A percentile compares a stretch with the other conserved stretches of the same genome.
phyloP scores from a whole-genome alignment of 177 flowering plant species.

The Vitis hybrid region DNA sequence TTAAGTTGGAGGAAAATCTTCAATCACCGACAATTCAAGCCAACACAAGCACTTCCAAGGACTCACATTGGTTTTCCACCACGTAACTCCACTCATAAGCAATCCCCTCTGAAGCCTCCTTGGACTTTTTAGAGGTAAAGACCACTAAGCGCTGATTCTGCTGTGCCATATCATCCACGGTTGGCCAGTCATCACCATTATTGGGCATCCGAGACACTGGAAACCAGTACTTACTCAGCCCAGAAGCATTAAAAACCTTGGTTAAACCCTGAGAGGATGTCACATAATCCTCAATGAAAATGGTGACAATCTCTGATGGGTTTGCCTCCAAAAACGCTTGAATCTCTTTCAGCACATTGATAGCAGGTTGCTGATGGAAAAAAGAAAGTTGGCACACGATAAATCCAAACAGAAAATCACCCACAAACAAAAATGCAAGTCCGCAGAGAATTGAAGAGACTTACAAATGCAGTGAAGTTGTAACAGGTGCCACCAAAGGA shows the following conservation, averaged over 20 bases:
- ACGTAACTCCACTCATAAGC: slow-evolving; percentile 69
- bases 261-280: slow-evolving; percentile 49
- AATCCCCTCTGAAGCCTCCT: slow-evolving; percentile 65
- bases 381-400: background rate
- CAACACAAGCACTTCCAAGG: background rate
- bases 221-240: slow-evolving; percentile 55
- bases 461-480: slow-evolving; percentile 74
- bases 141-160: slow-evolving; percentile 65
- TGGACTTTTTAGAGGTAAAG: slow-evolving; percentile 55
- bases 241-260: slow-evolving; percentile 54
- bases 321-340: slow-evolving; percentile 47
- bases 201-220: slow-evolving; percentile 66
- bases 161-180: slow-evolving; percentile 65
- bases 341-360: slow-evolving; percentile 57
- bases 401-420: background rate
- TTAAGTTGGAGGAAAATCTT: no score
- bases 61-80: slow-evolving; percentile 75
- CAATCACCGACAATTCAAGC: background rate
- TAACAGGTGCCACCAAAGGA: slow-evolving; percentile 60
- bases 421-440: no score
- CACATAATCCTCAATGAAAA: slow-evolving; percentile 75
- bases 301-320: slow-evolving; percentile 67
- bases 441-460: slow-evolving; percentile 14
- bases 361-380: slow-evolving; percentile 57
- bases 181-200: slow-evolving; percentile 68